Base-by-base conservation (phyloP, 1,139 yeast genomes). In the Candida sp. region DNA sequence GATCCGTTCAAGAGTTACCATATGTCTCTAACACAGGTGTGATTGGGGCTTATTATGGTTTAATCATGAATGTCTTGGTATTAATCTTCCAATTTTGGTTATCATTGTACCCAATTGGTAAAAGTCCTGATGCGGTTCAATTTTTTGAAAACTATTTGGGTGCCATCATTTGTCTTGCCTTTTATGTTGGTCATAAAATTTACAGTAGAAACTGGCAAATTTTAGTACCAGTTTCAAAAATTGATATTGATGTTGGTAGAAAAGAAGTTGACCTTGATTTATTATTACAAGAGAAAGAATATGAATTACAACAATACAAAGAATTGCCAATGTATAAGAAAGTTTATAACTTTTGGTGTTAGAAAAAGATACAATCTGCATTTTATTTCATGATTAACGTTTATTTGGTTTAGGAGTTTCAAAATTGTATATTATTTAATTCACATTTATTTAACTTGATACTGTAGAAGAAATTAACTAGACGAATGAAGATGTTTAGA, bases 21-120 rank as follows among this genome's bases (percentile, higher is more conserved):
- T 72, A 70, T 49, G 49, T 56, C 21, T 58, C 75, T 35, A 60
- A 59, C 29, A 68, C 75, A 7, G 77, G 77, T 4, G 52, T 68
- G 5, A 47, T 53, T 51, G 77, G 77, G 27, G 64, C 72, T 1
- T 60, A 56, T 45, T 68, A 67, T 50, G 68, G 72, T 6, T 57
- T 66, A 36, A 44, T 66, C 33, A 56, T 63, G 58, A 61, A 61
- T 35, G 45, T 70, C 23, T 60, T 58, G 19, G 68, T 71, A 19
- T 57, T 72, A 46, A 58, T 63, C 8, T 62, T 71, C 43, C 75
- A 71, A 53, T 71, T 72, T 51, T 72, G 77, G 77, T 58, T 63
- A 21, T 62, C 75, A 3, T 58, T 71, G 42, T 71, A 51, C 53
- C 77, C 77, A 8, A 49, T 70, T 34, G 66, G 67, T 6, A 29